These are phyloP conservation scores for Metahyphopichia silvanorum DNA, from an alignment of 805 yeast species.

Conservation along the genomic window DNA sequence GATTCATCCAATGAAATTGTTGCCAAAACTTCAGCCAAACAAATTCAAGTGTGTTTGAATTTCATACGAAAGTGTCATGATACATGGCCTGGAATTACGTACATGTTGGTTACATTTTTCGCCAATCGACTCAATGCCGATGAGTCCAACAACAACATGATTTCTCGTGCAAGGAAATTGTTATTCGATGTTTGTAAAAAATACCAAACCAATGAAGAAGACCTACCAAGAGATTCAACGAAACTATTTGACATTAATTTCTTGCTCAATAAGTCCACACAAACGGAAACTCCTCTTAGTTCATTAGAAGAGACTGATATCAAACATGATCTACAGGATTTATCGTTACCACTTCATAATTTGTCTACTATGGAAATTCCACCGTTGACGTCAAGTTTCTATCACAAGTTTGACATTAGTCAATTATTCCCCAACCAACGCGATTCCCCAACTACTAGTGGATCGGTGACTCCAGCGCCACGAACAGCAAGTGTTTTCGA, in stretches of 20 bases:
- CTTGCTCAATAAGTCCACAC: conserved; percentile 6
- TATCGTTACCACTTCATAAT: conserved; percentile 4
- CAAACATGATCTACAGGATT: background rate
- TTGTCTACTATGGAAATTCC: conserved; percentile 6
- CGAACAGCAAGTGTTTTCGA: no score
- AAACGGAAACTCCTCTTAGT: background rate
- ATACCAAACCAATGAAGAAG: conserved; percentile 1
- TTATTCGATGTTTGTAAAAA: conserved; percentile 1
- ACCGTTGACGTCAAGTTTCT: conserved; percentile 1
- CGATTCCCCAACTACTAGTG: no score
- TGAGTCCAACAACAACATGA: background rate
- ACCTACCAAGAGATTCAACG: background rate
- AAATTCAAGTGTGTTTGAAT: conserved; percentile 5
- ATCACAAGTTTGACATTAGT: conserved; percentile 4
- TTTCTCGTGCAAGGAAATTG: conserved; percentile 3
- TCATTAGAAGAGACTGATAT: background rate
- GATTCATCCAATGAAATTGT: conserved; percentile 7
- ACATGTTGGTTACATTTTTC: conserved; percentile 5
- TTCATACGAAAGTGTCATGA: conserved; percentile 4
- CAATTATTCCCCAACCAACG: conserved; percentile 7
- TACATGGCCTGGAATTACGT: conserved; percentile 10
- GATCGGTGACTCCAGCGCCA: no score
- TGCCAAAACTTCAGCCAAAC: conserved; percentile 6
- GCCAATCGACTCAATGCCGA: conserved; percentile 2
- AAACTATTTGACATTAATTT: conserved; percentile 8